A percentile compares a stretch with the other conserved stretches of the same genome.
Evolutionary conservation across 2,329 filamentous ascomycete genomes (phyloP).

Genomic region (Cadophora sp.): DNA sequence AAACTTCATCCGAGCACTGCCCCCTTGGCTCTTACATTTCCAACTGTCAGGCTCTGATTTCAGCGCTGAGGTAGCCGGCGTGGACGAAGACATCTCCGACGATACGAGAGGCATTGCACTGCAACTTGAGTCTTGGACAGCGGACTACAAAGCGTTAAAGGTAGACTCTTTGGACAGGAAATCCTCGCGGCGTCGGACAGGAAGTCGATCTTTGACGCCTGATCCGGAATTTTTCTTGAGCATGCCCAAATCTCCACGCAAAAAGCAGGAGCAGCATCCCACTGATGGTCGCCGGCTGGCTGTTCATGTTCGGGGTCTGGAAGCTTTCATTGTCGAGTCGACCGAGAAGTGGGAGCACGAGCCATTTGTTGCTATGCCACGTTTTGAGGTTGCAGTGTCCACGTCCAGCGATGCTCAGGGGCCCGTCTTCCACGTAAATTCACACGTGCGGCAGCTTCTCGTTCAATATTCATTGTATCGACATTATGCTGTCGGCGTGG

Average conservation of each 20-base stretch:
- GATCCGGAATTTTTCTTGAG: conserved; percentile 68
- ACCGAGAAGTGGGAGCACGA: conserved; percentile 84
- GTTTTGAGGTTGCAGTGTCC: conserved; percentile 85
- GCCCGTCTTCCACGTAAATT: conserved; percentile 86
- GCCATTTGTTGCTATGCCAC: conserved; percentile 84
- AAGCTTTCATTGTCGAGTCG: conserved; percentile 89
- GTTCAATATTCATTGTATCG: conserved; percentile 92
- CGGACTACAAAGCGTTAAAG: conserved; percentile 87
- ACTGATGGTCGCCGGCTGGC: conserved; percentile 84
- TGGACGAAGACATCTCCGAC: conserved; percentile 83
- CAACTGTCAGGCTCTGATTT: conserved; percentile 88
- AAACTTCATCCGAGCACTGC: conserved; percentile 80
- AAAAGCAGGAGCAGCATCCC: conserved; percentile 55
- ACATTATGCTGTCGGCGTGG: conserved; percentile 88
- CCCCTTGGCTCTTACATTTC: conserved; percentile 83
- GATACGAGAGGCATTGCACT: conserved; percentile 83
- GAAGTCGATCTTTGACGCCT: conserved; percentile 71
- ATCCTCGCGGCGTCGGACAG: conserved; percentile 70
- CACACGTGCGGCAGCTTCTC: conserved; percentile 78
- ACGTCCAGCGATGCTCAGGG: conserved; percentile 88
- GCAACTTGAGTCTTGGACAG: conserved; percentile 85
- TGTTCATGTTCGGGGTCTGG: conserved; percentile 81
- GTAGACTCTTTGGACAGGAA: conserved; percentile 67
- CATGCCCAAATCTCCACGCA: conserved; percentile 56
- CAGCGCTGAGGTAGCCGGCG: conserved; percentile 87